Percentiles rank a stretch among this genome's conserved stretches.
phyloP scores from a whole-genome alignment of 345 rosid species.

The Raphanus raphanistrum region DNA sequence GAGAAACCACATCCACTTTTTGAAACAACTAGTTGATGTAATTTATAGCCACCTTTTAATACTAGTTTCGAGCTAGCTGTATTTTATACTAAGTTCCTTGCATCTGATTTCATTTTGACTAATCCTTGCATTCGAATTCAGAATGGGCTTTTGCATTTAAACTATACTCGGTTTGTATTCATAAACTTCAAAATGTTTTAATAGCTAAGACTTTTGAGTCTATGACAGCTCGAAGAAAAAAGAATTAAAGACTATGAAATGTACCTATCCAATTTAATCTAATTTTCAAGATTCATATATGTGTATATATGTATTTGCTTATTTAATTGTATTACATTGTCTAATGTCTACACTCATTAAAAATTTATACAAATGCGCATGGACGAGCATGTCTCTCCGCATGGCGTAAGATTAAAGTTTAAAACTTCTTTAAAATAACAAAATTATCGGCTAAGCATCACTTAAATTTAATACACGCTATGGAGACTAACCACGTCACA shows the following conservation, averaged over 20 bases:
- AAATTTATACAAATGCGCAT: not conserved
- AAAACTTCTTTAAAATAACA: not conserved
- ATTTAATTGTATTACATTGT: not conserved
- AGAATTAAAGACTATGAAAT: not conserved
- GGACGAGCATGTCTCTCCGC: not conserved
- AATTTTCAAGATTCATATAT: not conserved
- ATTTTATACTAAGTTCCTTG: not conserved
- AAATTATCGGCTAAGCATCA: constrained; percentile 31
- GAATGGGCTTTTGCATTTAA: not conserved
- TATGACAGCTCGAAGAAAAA: not conserved
- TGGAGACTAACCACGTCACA: constrained; percentile 36
- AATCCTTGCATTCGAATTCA: not conserved
- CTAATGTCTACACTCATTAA: not conserved
- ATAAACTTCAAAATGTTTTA: not conserved
- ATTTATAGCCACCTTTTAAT: not conserved
- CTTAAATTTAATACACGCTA: constrained; percentile 26
- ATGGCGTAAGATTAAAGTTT: constrained; percentile 1
- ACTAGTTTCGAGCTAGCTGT: constrained; percentile 1
- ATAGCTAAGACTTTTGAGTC: not conserved
- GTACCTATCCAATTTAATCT: not conserved
- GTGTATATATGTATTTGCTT: not conserved
- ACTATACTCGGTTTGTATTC: not conserved
- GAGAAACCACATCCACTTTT: not conserved
- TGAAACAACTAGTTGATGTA: not conserved
- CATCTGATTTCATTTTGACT: too few relatives aligned